Base-by-base conservation (phyloP, 2,329 filamentous ascomycete species). In the Dactylellina haptotyla region DNA sequence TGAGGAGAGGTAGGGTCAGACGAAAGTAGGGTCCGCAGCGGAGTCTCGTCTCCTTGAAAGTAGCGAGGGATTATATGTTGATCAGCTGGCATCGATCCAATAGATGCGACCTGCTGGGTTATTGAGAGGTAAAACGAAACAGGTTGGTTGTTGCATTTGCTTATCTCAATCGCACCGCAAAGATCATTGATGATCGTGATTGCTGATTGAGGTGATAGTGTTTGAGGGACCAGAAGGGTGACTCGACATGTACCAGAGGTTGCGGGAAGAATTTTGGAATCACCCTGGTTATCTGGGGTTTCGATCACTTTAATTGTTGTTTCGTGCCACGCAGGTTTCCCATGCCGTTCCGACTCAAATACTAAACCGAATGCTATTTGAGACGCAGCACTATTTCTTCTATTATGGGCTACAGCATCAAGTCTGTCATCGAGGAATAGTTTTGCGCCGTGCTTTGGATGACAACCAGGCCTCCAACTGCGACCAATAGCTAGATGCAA, bases 341-440 rank as follows among this genome's bases (percentile, higher is more conserved):
- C 30, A n/a, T 56, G 67, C 37, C 43, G 34, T 16, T 65, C 45
- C 1, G 67, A 59, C 41, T 64, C 67, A 30, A 72, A 72, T 23
- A 72, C 51, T 25, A 72, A 34, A 20, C 59, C 30, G 18, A 72
- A 72, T 6, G 53, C 30, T 20, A 72, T 26, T 10, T 48, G 30
- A n/a, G 67, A 20, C 6, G 43, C 28, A 25, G 18, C 10, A 10
- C 41, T 28, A 3, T 26, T 56, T 45, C 28, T 53, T 28, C 43
- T 72, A 0, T 14, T 23, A 9, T n/a, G 20, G 2, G 45, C 37
- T 8, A 39, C 25, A 16, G 30, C 37, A 25, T 56, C 45, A 9
- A 72, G 39, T 18, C 53, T 51, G 25, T 72, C 59, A 10, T 72
- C 67, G 10, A 72, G 67, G 39, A 65, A 72, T n/a, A 72, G 18